Base-by-base conservation (phyloP, 176 grass and related monocot genomes). In the Cenchrus fungigraminus region DNA sequence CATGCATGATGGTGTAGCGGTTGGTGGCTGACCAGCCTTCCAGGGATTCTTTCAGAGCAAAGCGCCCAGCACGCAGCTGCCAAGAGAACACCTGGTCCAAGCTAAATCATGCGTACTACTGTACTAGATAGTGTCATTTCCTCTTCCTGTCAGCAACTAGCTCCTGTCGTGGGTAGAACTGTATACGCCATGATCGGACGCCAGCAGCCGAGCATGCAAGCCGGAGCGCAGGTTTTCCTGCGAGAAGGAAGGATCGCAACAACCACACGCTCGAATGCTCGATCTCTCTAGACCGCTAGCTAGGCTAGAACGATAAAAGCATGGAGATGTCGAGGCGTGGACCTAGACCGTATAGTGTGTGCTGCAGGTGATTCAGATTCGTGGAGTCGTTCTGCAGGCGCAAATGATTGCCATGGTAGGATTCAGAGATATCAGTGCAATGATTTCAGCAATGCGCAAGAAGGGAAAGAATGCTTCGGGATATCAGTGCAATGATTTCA, bases 21-120 rank as follows among this genome's bases (percentile, higher is more conserved):
- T 87, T 80, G 89, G 84, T 78, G 80, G 84, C 52, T 87, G 84
- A 62, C 74, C 28, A 53, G 59, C 73, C 42, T 85, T 58, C 25
- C 43, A 14, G 31, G 75, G 25, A 83, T 66, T 90, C 29, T 37
- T 13, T 58, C 59, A 43, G 13, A 68, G 16, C 17, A 46, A 68
- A 44, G 42, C 29, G 66, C 10, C 45, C 54, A 42, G 55, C 73
- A 9, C 37, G 16, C 65, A 77, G 73, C 74, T 70, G 83, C 25
- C 8, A 25, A 8, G 28, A 68, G 51, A 85, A 81, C 60, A 79
- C 64, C 79, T 90, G 68, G 67, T 31, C 80, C 75, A 31, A 31
- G 59, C 3, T 8, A 46, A 75, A 74, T 72, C 29, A 77, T 76
- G 8, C 10, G 15, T 64, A 55, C 64, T 56, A 31, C 45, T 46